These are phyloP conservation scores for Podospora sp. DNA, from an alignment of 495 filamentous ascomycete genomes.

Conservation along the genomic window DNA sequence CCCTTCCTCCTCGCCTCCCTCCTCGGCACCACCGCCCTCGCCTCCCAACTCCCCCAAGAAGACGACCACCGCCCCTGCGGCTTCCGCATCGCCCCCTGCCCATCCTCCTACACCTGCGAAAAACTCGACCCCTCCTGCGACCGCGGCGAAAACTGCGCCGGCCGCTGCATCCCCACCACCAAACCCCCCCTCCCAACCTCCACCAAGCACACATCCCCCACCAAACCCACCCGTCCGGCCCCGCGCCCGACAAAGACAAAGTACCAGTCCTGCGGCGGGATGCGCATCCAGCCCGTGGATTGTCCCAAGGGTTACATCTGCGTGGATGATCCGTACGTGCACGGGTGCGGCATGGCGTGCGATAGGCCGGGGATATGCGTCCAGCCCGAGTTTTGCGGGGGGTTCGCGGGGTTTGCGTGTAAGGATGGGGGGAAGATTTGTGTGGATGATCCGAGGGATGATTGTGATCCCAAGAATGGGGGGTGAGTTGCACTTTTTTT, in stretches of 20 bases:
- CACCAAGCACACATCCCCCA: too few relatives aligned
- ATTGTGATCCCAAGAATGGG: slow-evolving; percentile 33
- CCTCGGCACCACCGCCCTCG: neutral
- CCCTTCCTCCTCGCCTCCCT: slow-evolving; percentile 18
- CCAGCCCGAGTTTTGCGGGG: slow-evolving; percentile 33
- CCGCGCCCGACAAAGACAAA: slow-evolving; percentile 16
- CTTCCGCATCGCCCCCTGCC: slow-evolving; percentile 32
- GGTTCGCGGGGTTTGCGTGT: slow-evolving; percentile 33
- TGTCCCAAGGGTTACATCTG: slow-evolving; percentile 32
- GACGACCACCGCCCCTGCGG: slow-evolving; percentile 24
- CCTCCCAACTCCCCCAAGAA: too few relatives aligned
- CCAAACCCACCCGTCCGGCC: neutral
- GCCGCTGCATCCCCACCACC: slow-evolving; percentile 20
- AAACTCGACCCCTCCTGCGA: slow-evolving; percentile 24
- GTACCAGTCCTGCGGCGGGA: slow-evolving; percentile 33
- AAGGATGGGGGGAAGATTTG: slow-evolving; percentile 29
- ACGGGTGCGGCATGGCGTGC: slow-evolving; percentile 37
- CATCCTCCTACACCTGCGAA: slow-evolving; percentile 19
- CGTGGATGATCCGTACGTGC: slow-evolving; percentile 32
- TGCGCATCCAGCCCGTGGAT: slow-evolving; percentile 22
- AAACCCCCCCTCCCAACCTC: slow-evolving; percentile 3
- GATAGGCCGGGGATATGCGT: slow-evolving; percentile 37
- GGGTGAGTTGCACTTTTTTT: slow-evolving; percentile 17
- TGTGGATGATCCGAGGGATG: slow-evolving; percentile 36
- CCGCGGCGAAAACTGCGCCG: slow-evolving; percentile 29